Conservation (phyloP, 2,329 filamentous ascomycete species). For the Colletotrichum siamense region DNA sequence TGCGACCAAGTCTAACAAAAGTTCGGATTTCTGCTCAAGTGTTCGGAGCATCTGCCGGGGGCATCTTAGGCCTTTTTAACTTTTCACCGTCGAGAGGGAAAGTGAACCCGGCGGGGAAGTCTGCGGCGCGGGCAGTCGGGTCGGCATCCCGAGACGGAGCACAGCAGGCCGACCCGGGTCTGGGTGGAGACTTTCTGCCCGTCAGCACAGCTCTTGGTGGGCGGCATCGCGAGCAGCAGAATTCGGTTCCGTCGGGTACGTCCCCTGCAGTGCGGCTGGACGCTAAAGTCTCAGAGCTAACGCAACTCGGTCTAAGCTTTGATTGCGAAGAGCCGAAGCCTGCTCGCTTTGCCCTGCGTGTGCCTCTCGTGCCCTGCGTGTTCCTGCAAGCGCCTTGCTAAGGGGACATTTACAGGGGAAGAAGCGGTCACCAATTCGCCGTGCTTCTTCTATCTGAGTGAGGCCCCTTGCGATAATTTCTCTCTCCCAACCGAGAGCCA, state of each 20-base stretch:
- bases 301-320: background rate
- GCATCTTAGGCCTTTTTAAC: background rate
- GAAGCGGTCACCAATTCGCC: background rate
- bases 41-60: background rate
- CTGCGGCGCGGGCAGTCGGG: background rate
- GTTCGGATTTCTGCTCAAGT: slow-evolving; percentile 29
- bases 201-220: background rate
- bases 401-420: background rate
- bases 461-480: background rate
- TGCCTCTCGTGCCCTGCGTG: background rate
- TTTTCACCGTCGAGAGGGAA: background rate
- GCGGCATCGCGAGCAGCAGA: background rate
- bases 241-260: background rate
- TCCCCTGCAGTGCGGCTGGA: slow-evolving; percentile 19
- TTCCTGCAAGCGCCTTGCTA: background rate
- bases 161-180: background rate
- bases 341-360: background rate
- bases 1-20: background rate
- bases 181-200: background rate
- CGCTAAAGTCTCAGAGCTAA: background rate
- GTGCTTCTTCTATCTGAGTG: background rate
- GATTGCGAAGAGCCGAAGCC: background rate
- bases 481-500: background rate
- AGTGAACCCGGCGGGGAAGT: background rate
- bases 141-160: background rate